Evolutionary conservation across 2,329 filamentous ascomycete genomes (phyloP), one percentile per base, ranked within the genome.

Genomic region (Chrysoporthe puriensis): DNA sequence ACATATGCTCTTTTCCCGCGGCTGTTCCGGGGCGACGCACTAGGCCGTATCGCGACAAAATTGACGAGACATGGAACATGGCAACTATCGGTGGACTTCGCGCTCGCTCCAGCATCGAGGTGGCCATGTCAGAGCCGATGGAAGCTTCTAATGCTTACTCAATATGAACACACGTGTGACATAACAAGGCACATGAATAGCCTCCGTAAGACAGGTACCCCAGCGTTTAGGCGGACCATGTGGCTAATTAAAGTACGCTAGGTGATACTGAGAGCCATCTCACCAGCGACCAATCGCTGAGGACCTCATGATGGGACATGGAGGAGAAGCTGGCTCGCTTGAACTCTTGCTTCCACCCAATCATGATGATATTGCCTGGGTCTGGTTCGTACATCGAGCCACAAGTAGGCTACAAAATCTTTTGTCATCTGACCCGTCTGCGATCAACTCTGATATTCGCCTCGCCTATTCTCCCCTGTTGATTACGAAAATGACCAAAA

Each of bases 1-100:
- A 18, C 54, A 50, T 26, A 42, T 14, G 18, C 9, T 21, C 26
- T 14, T 18, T 42, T 21, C n/a, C 34, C 43, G 40, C 56, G 34
- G 40, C 62, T 54, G 62, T 62, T 66, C 68, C 66, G 60, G 5
- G 36, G 36, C 43, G 52, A 58, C 42, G 71, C 77, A 74, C 78
- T 79, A 80, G 76, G 73, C 77, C 75, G 63, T 73, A 74, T 78
- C 77, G 72, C 74, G 77, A 77, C 74, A 79, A 78, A 72, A 77
- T 80, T 78, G 74, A 79, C 78, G 78, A 80, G 36, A 66, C 65
- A 66, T 72, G 21, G 66, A 59, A 65, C 43, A 64, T 21, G 59
- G 5, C 18, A 40, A 34, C 34, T 34, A 8, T 63, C n/a, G 34
- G 32, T 32, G 43, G 52, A 44, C 59, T 32, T 13, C 9, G 32